These are phyloP conservation scores for Monilinia fructicola DNA, from an alignment of 2,329 filamentous ascomycete genomes.

Conservation along the genomic window DNA sequence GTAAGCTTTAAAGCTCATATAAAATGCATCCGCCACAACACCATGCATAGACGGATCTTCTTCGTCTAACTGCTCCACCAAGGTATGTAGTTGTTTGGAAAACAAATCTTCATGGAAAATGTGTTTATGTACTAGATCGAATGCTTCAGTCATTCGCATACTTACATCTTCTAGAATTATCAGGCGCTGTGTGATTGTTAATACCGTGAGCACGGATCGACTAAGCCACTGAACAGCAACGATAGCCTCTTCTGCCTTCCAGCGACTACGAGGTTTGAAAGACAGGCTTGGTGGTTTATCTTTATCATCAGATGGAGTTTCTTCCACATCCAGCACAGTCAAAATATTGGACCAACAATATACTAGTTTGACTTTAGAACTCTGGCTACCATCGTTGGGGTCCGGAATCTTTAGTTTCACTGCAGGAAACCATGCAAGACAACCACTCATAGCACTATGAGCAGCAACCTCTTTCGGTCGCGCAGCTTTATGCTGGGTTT, in stretches of 20 bases:
- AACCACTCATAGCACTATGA: constrained; percentile 90
- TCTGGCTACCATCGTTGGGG: constrained; percentile 62
- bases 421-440: constrained; percentile 94
- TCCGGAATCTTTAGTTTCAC: constrained; percentile 84
- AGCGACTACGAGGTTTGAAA: constrained; percentile 81
- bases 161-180: constrained; percentile 87
- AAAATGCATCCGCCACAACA: constrained; percentile 94
- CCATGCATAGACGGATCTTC: constrained; percentile 89
- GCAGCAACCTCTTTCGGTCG: constrained; percentile 87
- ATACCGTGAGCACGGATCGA: constrained; percentile 82
- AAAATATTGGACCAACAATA: constrained; percentile 99
- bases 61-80: constrained; percentile 87
- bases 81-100: constrained; percentile 76
- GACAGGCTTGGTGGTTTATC: constrained; percentile 76
- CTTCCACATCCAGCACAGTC: constrained; percentile 85
- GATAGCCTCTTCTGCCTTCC: constrained; percentile 92
- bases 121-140: constrained; percentile 87
- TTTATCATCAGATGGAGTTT: constrained; percentile 64
- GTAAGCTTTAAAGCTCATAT: constrained; percentile 95
- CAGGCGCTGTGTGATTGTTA: constrained; percentile 91
- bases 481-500: constrained; percentile 92
- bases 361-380: constrained; percentile 81
- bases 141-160: constrained; percentile 90
- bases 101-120: constrained; percentile 92
- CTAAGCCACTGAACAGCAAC: constrained; percentile 97